These are phyloP conservation scores for Physcomitrellopsis africana DNA, from an alignment of 225 moss, liverwort and hornwort genomes.

Conservation along the genomic window DNA sequence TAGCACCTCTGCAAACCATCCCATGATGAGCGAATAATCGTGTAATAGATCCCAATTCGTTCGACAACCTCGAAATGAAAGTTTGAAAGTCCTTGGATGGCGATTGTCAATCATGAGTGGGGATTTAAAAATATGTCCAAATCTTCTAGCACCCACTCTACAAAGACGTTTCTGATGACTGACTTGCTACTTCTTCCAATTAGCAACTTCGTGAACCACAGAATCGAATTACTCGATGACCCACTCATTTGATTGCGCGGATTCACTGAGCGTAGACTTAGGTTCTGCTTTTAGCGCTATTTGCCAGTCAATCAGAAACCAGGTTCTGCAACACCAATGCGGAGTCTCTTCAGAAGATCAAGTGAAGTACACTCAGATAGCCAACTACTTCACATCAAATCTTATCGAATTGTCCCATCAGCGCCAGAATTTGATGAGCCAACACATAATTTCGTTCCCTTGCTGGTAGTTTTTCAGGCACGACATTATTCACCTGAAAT, in stretches of 20 bases:
- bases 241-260: constrained; percentile 8
- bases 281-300: no score
- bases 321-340: background rate
- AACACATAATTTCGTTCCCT: constrained; percentile 67
- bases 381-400: constrained; percentile 26
- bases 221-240: background rate
- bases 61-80: constrained; percentile 1
- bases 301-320: no score
- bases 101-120: background rate
- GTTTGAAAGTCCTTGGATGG: background rate
- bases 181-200: background rate
- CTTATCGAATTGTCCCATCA: constrained; percentile 79
- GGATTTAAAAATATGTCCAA: constrained; percentile 9
- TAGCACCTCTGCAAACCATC: no score
- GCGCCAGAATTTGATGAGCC: constrained; percentile 76
- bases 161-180: background rate
- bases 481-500: constrained; percentile 69
- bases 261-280: no score
- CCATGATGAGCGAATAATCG: no score
- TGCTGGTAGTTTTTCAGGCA: constrained; percentile 58
- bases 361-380: background rate
- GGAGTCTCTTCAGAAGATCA: constrained; percentile 20
- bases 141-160: constrained; percentile 22
- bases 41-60: background rate
- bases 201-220: constrained; percentile 11